Percentiles rank a stretch among this genome's conserved stretches.
These are phyloP conservation scores for Eucommia ulmoides DNA, from an alignment of 257 asterid species.

Conservation along the genomic window DNA sequence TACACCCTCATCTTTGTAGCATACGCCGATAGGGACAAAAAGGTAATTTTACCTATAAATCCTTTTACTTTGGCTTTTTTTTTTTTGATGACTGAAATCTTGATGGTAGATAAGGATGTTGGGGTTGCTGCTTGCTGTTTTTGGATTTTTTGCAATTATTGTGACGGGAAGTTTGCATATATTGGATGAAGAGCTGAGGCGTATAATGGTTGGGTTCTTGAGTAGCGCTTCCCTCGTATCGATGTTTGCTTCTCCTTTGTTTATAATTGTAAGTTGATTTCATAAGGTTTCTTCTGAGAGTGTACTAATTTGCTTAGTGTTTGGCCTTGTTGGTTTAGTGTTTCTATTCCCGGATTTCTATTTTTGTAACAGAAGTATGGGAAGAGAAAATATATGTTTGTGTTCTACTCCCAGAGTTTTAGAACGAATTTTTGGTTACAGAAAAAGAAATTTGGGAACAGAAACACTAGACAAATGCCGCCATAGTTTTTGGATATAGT, in stretches of 20 bases:
- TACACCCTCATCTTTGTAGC: conserved; percentile 34
- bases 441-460: too few species aligned
- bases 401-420: too few species aligned
- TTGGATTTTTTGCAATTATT: conserved; percentile 25
- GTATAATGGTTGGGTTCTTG: conserved; percentile 28
- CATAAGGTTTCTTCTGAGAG: neutral
- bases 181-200: conserved; percentile 28
- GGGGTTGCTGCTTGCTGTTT: conserved; percentile 34
- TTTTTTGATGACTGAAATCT: too few species aligned
- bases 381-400: too few species aligned
- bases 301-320: neutral
- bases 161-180: conserved; percentile 34
- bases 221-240: conserved; percentile 50
- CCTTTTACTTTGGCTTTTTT: too few species aligned
- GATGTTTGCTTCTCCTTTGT: conserved; percentile 57
- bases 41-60: too few species aligned
- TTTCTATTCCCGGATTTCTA: too few species aligned
- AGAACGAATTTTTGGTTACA: too few species aligned
- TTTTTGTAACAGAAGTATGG: too few species aligned
- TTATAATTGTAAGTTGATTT: conserved; percentile 34
- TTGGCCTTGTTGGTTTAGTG: too few species aligned
- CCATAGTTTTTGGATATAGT: too few species aligned
- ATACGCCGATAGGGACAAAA: conserved; percentile 27
- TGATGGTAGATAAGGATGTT: conserved; percentile 30
- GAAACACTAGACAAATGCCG: too few species aligned